A percentile compares a stretch with the other conserved stretches of the same genome.
phyloP scores from a whole-genome alignment of 768 basidiomycete genomes.

The Termitomyces eurrhizus region DNA sequence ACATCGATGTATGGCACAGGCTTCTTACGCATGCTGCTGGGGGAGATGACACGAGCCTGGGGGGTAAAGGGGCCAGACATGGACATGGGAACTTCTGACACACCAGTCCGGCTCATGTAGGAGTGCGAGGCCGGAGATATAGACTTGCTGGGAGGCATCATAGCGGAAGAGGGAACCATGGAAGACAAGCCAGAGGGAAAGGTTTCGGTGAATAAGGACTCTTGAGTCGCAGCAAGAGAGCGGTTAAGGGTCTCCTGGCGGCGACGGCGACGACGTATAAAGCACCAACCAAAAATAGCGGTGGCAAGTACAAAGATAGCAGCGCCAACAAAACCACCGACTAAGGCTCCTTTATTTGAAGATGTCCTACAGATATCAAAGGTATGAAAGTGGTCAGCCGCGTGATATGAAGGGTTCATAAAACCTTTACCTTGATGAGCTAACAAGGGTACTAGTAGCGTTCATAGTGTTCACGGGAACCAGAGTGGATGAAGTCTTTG shows the following conservation, averaged over 20 bases:
- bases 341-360: slow-evolving; percentile 11
- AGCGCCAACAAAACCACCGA: slow-evolving; percentile 17
- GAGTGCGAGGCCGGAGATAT: neutral
- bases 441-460: neutral
- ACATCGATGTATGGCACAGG: slow-evolving; percentile 15
- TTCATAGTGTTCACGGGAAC: slow-evolving; percentile 5
- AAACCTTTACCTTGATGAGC: slow-evolving; percentile 6
- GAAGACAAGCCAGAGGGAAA: slow-evolving; percentile 1
- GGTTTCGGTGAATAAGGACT: slow-evolving; percentile 7
- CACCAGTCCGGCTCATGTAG: neutral
- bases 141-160: neutral
- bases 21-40: slow-evolving; percentile 10
- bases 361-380: neutral
- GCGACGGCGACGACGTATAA: slow-evolving; percentile 16
- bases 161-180: neutral
- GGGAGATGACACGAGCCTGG: neutral
- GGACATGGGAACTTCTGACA: neutral
- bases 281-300: slow-evolving; percentile 10
- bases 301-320: slow-evolving; percentile 14
- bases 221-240: slow-evolving; percentile 8
- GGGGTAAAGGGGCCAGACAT: neutral
- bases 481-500: neutral
- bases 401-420: neutral
- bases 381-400: neutral
- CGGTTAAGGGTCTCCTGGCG: slow-evolving; percentile 9